Percentiles rank a stretch among this genome's conserved stretches.
These are phyloP conservation scores for Aspergillus pseudoviridinutans DNA, from an alignment of 2,329 filamentous ascomycete species.

Conservation along the genomic window DNA sequence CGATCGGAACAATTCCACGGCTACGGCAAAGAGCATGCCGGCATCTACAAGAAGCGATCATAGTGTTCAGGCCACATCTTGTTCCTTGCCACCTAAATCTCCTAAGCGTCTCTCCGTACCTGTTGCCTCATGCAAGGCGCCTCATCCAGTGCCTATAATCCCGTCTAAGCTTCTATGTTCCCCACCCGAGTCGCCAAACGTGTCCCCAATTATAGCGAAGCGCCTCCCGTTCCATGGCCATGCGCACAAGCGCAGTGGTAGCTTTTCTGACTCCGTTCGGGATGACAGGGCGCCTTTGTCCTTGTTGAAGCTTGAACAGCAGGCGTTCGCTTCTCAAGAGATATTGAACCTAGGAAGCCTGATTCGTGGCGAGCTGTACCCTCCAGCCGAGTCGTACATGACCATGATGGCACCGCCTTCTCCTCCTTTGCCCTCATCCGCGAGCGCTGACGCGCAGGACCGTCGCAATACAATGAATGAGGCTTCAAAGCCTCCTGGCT, in stretches of 20 bases:
- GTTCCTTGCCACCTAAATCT: constrained; percentile 53
- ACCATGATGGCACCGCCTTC: constrained; percentile 58
- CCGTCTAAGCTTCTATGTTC: constrained; percentile 26
- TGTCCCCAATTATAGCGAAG: constrained; percentile 26
- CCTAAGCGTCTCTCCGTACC: constrained; percentile 37
- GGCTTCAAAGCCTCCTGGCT: constrained; percentile 21
- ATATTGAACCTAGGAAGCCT: constrained; percentile 74
- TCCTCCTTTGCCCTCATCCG: constrained; percentile 32
- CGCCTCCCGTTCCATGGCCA: constrained; percentile 50
- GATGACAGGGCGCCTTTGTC: constrained; percentile 58
- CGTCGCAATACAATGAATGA: constrained; percentile 29
- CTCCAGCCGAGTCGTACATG: constrained; percentile 77
- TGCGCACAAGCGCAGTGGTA: constrained; percentile 77
- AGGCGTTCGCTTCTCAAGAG: constrained; percentile 51
- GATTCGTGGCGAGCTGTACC: constrained; percentile 79
- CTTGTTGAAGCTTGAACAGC: constrained; percentile 41
- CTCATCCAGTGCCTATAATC: constrained; percentile 41
- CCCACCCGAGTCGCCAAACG: constrained; percentile 24
- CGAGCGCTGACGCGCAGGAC: constrained; percentile 20
- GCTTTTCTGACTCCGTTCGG: constrained; percentile 77
- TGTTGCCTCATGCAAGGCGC: constrained; percentile 30
- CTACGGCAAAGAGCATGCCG: constrained; percentile 33
- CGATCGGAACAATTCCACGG: constrained; percentile 33
- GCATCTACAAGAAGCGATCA: constrained; percentile 42
- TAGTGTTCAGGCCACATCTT: constrained; percentile 57